Evolutionary conservation across 2,329 filamentous ascomycete genomes (phyloP).

Genomic region (Amauroascus niger): DNA sequence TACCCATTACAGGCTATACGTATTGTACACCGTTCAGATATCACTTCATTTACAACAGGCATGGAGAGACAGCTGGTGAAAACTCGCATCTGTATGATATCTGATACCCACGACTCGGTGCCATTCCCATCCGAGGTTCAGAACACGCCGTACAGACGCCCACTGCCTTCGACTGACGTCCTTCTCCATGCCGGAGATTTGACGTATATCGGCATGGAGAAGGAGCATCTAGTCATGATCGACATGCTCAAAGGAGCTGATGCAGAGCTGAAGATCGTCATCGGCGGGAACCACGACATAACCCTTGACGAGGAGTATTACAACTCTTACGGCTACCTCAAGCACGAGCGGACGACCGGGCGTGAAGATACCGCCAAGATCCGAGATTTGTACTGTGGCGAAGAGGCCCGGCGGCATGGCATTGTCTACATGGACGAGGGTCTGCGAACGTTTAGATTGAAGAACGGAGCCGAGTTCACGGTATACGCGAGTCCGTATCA

Average conservation of each 20-base stretch:
- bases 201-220: constrained; percentile 35
- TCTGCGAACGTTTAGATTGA: constrained; percentile 38
- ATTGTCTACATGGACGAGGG: constrained; percentile 46
- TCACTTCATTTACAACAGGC: not conserved
- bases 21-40: too few relatives aligned
- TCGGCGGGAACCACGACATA: constrained; percentile 49
- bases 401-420: constrained; percentile 37
- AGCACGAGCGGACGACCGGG: constrained; percentile 18
- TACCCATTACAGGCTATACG: too few relatives aligned
- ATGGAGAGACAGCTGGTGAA: constrained; percentile 20
- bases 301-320: constrained; percentile 41
- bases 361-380: constrained; percentile 25
- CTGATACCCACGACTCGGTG: constrained; percentile 30
- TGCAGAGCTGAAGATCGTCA: constrained; percentile 46
- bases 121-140: constrained; percentile 21
- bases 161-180: constrained; percentile 44
- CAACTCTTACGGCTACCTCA: constrained; percentile 20
- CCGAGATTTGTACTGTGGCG: constrained; percentile 40
- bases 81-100: constrained; percentile 37
- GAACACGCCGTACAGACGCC: constrained; percentile 29
- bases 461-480: constrained; percentile 42
- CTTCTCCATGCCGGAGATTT: constrained; percentile 47
- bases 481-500: constrained; percentile 48
- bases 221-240: constrained; percentile 37
- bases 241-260: constrained; percentile 35